phyloP scores from a whole-genome alignment of 2,329 filamentous ascomycete species.

The Penicillium aurantiogriseum region DNA sequence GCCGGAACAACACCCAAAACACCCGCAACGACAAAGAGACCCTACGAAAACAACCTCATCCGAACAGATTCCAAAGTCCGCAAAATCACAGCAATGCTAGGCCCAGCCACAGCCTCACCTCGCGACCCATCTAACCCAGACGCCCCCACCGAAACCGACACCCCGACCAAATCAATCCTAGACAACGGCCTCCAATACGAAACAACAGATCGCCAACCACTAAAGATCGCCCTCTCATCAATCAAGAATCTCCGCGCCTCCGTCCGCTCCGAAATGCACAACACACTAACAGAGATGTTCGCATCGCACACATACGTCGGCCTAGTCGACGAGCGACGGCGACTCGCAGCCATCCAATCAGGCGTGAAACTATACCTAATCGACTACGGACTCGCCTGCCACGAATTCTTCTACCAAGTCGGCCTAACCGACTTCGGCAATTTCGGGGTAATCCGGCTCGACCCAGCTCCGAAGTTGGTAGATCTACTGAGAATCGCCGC shows the following conservation, averaged over 20 bases:
- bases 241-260: conserved; percentile 78
- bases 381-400: conserved; percentile 83
- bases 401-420: conserved; percentile 93
- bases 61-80: conserved; percentile 83
- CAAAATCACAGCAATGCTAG: conserved; percentile 96
- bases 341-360: conserved; percentile 88
- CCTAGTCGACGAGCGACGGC: conserved; percentile 79
- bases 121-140: conserved; percentile 26
- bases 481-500: conserved; percentile 72
- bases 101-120: conserved; percentile 45
- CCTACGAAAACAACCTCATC: conserved; percentile 83
- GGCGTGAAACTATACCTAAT: conserved; percentile 89
- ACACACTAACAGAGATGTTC: conserved; percentile 81
- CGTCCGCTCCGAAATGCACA: conserved; percentile 79
- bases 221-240: conserved; percentile 73
- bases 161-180: conserved; percentile 23
- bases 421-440: conserved; percentile 95
- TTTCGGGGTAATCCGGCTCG: conserved; percentile 79
- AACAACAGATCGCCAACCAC: conserved; percentile 65
- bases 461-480: conserved; percentile 68
- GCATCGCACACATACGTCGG: conserved; percentile 89
- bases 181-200: conserved; percentile 67
- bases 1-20: conserved; percentile 38
- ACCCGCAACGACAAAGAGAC: conserved; percentile 48
- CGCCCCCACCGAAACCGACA: conserved; percentile 33